Evolutionary conservation across 768 basidiomycete genomes (phyloP).

Genomic region (Lentinula sp.): DNA sequence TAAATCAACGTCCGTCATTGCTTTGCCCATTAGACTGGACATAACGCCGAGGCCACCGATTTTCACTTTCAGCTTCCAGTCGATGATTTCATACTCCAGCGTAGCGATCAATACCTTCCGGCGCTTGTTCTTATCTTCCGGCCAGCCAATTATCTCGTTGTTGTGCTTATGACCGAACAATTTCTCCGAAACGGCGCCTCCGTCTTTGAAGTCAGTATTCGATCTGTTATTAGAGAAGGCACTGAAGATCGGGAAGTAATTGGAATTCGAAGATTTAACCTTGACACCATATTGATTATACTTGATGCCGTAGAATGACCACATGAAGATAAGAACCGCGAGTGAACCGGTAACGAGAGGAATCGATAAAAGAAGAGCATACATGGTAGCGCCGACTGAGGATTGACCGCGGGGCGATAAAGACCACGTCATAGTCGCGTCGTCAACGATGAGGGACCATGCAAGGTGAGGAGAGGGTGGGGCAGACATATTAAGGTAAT

Average conservation of each 20-base stretch:
- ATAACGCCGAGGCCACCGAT: constrained; percentile 97
- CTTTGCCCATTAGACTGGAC: constrained; percentile 97
- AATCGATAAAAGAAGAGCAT: constrained; percentile 73
- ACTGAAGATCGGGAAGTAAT: constrained; percentile 88
- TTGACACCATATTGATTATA: constrained; percentile 90
- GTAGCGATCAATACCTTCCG: constrained; percentile 92
- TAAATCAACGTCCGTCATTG: constrained; percentile 94
- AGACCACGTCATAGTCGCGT: constrained; percentile 70
- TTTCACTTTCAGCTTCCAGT: constrained; percentile 98
- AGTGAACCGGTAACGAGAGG: constrained; percentile 81
- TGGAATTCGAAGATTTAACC: constrained; percentile 40
- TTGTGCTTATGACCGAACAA: constrained; percentile 51
- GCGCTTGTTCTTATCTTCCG: constrained; percentile 87
- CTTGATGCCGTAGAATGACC: constrained; percentile 94
- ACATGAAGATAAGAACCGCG: constrained; percentile 87
- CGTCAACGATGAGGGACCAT: constrained; percentile 81
- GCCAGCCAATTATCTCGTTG: constrained; percentile 88
- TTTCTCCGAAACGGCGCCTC: constrained; percentile 57
- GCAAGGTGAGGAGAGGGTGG: constrained; percentile 85
- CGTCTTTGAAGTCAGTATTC: constrained; percentile 60
- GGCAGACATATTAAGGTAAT: constrained; percentile 88
- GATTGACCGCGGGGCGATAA: constrained; percentile 80
- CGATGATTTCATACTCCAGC: constrained; percentile 93
- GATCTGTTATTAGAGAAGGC: constrained; percentile 41
- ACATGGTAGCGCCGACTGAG: constrained; percentile 82